Percentiles rank a stretch among this genome's conserved stretches.
phyloP scores from a whole-genome alignment of 2,329 filamentous ascomycete genomes.

The Setomelanomma holmii region DNA sequence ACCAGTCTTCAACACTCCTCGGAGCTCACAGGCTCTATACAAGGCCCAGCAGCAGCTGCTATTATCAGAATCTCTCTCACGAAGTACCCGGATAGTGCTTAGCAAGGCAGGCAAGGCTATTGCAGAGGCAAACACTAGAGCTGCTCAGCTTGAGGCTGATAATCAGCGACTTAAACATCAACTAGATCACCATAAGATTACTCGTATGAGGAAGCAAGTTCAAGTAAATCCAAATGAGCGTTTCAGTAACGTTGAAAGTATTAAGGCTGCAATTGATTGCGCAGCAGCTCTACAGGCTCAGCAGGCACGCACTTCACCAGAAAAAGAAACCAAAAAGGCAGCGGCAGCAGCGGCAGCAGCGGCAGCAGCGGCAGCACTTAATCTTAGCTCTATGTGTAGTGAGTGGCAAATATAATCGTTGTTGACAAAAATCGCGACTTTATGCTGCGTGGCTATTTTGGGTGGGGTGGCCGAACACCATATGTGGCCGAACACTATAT shows the following conservation, averaged over 20 bases:
- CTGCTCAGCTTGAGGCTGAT: slow-evolving; percentile 9
- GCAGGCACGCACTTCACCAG: neutral
- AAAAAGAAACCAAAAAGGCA: slow-evolving; percentile 7
- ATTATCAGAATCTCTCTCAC: neutral
- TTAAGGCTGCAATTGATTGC: slow-evolving; percentile 6
- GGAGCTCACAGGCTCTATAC: slow-evolving; percentile 10
- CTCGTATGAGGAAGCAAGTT: slow-evolving; percentile 7
- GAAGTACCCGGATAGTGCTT: slow-evolving; percentile 1
- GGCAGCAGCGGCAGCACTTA: too few species aligned
- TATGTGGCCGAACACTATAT: slow-evolving; percentile 4
- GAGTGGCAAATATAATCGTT: slow-evolving; percentile 2
- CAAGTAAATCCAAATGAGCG: slow-evolving; percentile 17
- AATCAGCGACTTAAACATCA: slow-evolving; percentile 16
- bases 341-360: slow-evolving; percentile 4
- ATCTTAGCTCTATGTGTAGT: slow-evolving; percentile 13
- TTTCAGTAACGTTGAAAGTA: slow-evolving; percentile 12
- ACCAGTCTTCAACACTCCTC: slow-evolving; percentile 1
- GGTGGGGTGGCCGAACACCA: neutral
- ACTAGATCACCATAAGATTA: slow-evolving; percentile 4
- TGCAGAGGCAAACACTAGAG: slow-evolving; percentile 8
- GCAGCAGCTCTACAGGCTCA: slow-evolving; percentile 3
- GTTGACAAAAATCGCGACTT: slow-evolving; percentile 2
- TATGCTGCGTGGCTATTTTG: neutral
- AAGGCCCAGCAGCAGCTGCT: slow-evolving; percentile 2
- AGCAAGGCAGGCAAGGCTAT: slow-evolving; percentile 17